Evolutionary conservation across 2,329 filamentous ascomycete genomes (phyloP).

Genomic region (Penicillium italicum): DNA sequence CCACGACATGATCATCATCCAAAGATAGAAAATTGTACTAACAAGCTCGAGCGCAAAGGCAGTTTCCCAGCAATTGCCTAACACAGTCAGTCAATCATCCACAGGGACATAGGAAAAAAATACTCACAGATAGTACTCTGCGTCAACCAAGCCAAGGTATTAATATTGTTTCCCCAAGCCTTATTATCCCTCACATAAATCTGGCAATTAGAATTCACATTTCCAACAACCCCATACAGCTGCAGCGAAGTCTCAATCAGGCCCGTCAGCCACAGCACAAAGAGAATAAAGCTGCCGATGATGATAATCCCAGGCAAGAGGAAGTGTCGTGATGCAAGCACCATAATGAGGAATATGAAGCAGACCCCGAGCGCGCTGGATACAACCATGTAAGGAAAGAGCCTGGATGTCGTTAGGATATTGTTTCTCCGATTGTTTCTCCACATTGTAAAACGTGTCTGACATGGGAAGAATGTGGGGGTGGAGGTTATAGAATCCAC

Average conservation of each 20-base stretch:
- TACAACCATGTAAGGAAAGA: constrained; percentile 62
- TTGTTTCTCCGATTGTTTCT: not conserved
- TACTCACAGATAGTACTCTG: constrained; percentile 60
- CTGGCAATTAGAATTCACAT: constrained; percentile 58
- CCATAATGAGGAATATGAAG: constrained; percentile 57
- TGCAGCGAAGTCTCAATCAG: constrained; percentile 62
- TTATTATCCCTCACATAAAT: constrained; percentile 51
- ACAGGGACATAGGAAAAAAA: not conserved
- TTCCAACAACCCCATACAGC: constrained; percentile 54
- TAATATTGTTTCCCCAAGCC: constrained; percentile 47
- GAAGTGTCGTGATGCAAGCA: constrained; percentile 54
- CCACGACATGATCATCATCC: constrained; percentile 63
- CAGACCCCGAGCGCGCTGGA: constrained; percentile 54
- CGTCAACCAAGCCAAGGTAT: constrained; percentile 60
- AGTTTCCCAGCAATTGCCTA: constrained; percentile 60
- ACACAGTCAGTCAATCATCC: constrained; percentile 15
- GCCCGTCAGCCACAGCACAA: constrained; percentile 59
- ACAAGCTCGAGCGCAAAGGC: constrained; percentile 63
- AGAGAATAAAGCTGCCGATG: constrained; percentile 58
- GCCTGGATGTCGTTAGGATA: constrained; percentile 42
- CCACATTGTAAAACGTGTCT: not conserved
- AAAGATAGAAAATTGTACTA: constrained; percentile 60
- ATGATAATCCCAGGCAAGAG: constrained; percentile 59
- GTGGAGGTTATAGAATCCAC: not conserved
- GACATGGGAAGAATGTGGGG: not conserved